Evolutionary conservation across 169 alveolate species (phyloP), one percentile per base, ranked within the genome.

Genomic region (Plasmodium malariae): DNA sequence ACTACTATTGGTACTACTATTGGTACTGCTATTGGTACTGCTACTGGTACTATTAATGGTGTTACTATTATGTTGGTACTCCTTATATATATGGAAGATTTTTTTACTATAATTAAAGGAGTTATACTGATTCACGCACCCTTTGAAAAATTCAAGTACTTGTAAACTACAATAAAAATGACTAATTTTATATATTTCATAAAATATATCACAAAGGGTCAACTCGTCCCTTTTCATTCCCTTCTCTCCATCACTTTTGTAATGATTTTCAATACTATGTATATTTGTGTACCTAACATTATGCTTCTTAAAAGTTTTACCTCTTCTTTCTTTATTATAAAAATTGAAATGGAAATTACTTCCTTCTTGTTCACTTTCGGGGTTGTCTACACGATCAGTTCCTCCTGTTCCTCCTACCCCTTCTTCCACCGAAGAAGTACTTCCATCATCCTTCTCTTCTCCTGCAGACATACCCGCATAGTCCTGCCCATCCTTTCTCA

Each of bases 131-230:
- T 80, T 80, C 40, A 80, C 51, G 36, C 83, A 67, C 3, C 72
- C 72, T 80, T 67, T 80, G 6, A 65, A 49, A 67, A 65, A 80
- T 48, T 80, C 90, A 43, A 80, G 4, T 12, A 80, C 51, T 60
- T 67, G 83, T 1, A 51, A 45, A 51, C 40, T 67, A 60, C 90
- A 80, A 67, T 80, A 80, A 51, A 80, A 80, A 70, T 80, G 80
- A 36, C 90, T 65, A 37, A 30, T 28, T 68, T 21, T 80, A 71
- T 80, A 80, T 11, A 80, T 80, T 51, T 67, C 90, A 60, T 80
- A 67, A 24, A 36, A 55, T 21, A 80, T 43, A 19, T 80, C 90
- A 32, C 48, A 26, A 26, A 55, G 36, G 1, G 28, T 28, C 28
- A 80, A 26, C 3, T 63, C 85, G n/a, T 28, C 88, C 28, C 45